Conservation (phyloP, 2,329 filamentous ascomycete genomes). For the Escovopsis weberi region DNA sequence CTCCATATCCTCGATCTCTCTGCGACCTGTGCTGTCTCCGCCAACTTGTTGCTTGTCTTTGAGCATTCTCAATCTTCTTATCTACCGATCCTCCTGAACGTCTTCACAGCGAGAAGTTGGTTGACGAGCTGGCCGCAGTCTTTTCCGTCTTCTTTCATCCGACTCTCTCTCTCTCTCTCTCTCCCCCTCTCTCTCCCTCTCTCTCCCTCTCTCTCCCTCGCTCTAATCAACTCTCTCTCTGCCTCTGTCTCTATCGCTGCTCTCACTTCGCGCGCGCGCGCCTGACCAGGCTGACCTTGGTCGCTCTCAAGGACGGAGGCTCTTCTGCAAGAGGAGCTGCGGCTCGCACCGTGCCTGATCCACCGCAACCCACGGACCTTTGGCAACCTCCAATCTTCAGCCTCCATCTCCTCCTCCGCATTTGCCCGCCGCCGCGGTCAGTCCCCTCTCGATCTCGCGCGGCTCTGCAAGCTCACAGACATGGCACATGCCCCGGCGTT, state of each 20-base stretch:
- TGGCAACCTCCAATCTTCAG: not conserved
- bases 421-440: not conserved
- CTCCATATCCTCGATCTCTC: too few relatives aligned
- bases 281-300: not conserved
- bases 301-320: not conserved
- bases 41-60: too few relatives aligned
- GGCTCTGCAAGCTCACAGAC: slow-evolving; percentile 2
- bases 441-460: not conserved
- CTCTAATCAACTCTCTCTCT: not conserved
- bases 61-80: too few relatives aligned
- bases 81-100: too few relatives aligned
- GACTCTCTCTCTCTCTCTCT: not conserved
- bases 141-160: not conserved
- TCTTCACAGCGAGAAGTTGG: too few relatives aligned
- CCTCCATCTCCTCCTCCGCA: not conserved
- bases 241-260: not conserved
- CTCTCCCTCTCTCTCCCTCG: not conserved
- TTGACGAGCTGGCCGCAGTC: too few relatives aligned
- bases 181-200: not conserved
- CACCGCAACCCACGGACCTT: not conserved
- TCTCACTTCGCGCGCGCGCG: not conserved
- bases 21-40: too few relatives aligned
- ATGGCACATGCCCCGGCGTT: slow-evolving; percentile 29
- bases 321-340: not conserved
- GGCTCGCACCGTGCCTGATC: not conserved